A percentile compares a stretch with the other conserved stretches of the same genome.
Evolutionary conservation across 2,329 filamentous ascomycete species (phyloP).

Genomic region (Periconia sp.): DNA sequence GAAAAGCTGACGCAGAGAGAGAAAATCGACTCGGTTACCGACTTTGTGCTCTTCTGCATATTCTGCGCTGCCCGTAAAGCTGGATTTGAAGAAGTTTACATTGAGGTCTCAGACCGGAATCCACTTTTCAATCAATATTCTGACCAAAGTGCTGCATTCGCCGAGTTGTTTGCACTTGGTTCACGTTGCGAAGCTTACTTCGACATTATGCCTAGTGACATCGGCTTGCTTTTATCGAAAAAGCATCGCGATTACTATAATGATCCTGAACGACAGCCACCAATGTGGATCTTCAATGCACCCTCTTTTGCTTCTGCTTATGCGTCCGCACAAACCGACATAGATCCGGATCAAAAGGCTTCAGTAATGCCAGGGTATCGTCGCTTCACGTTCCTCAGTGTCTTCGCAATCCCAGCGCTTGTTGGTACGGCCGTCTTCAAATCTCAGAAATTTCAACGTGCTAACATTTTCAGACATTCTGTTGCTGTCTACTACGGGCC

Average conservation of each 20-base stretch:
- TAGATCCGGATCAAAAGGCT: slow-evolving; percentile 54
- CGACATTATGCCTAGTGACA: slow-evolving; percentile 54
- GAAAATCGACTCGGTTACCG: slow-evolving; percentile 45
- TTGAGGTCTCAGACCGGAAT: slow-evolving; percentile 67
- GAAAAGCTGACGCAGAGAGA: slow-evolving; percentile 26
- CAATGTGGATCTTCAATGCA: slow-evolving; percentile 58
- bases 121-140: slow-evolving; percentile 66
- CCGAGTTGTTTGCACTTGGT: slow-evolving; percentile 67
- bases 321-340: slow-evolving; percentile 59
- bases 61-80: slow-evolving; percentile 64
- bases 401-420: slow-evolving; percentile 68
- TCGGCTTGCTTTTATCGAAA: slow-evolving; percentile 42
- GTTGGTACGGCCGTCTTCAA: slow-evolving; percentile 42
- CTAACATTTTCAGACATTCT: slow-evolving; percentile 56
- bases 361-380: slow-evolving; percentile 55
- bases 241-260: slow-evolving; percentile 52
- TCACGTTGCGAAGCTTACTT: slow-evolving; percentile 69
- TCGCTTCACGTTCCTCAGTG: slow-evolving; percentile 63
- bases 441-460: background rate
- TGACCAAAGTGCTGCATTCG: slow-evolving; percentile 68
- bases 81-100: slow-evolving; percentile 67
- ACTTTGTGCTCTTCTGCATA: slow-evolving; percentile 63
- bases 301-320: slow-evolving; percentile 59
- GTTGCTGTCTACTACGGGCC: slow-evolving; percentile 63
- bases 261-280: slow-evolving; percentile 52